A percentile compares a stretch with the other conserved stretches of the same genome.
phyloP scores from a whole-genome alignment of 139 green algal genomes.

The Limnomonas spitsbergensis region DNA sequence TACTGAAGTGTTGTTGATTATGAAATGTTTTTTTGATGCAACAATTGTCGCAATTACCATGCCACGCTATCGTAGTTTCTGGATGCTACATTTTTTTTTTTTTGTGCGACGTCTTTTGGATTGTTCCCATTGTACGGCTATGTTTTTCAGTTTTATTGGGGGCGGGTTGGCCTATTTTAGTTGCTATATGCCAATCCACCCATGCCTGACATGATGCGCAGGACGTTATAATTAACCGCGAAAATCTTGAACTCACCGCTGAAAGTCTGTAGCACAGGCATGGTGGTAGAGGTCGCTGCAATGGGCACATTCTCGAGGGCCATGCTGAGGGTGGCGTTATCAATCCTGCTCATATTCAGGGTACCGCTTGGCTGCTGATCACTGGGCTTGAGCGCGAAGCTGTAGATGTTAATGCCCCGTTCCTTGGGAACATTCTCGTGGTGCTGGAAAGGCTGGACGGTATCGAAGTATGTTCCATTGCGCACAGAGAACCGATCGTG shows the following conservation, averaged over 20 bases:
- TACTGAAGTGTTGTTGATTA: no score
- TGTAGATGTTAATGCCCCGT: conserved; percentile 29
- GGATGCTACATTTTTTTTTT: no score
- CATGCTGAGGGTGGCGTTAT: conserved; percentile 26
- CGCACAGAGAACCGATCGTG: conserved; percentile 18
- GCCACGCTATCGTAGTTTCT: no score
- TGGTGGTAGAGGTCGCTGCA: no score
- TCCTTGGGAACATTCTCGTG: conserved; percentile 20
- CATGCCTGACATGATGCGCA: conserved; percentile 21
- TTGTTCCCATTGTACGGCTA: no score
- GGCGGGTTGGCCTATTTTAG: no score
- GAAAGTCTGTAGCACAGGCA: no score
- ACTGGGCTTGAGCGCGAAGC: conserved; percentile 17
- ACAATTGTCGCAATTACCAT: no score
- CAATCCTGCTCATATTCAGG: conserved; percentile 29
- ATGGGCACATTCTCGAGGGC: not conserved
- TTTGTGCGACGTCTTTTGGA: no score
- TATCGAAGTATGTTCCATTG: conserved; percentile 22
- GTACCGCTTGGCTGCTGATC: conserved; percentile 24
- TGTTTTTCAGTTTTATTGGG: no score
- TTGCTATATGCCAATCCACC: conserved; percentile 18
- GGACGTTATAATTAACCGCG: conserved; percentile 25
- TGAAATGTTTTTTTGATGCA: no score
- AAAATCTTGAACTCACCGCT: conserved; percentile 13
- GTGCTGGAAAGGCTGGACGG: conserved; percentile 22